Evolutionary conservation across 1,139 yeast species (phyloP).

Genomic region (Lodderomyces parapsilosis): DNA sequence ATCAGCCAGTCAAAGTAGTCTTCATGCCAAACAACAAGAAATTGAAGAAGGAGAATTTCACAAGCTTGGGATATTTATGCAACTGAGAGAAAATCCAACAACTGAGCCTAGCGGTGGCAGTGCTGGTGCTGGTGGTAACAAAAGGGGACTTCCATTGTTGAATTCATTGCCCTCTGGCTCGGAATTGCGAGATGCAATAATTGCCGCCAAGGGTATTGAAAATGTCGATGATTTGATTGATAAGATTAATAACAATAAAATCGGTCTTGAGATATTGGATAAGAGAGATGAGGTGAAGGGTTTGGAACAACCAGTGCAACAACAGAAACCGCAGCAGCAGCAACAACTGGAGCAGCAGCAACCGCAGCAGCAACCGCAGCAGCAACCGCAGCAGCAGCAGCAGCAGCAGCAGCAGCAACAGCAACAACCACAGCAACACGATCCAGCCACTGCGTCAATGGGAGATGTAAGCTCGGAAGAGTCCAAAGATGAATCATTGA

Average conservation of each 20-base stretch:
- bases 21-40: conserved; percentile 73
- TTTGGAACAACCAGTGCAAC: neutral
- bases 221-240: conserved; percentile 69
- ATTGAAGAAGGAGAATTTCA: conserved; percentile 92
- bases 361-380: neutral
- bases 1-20: conserved; percentile 62
- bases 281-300: conserved; percentile 2
- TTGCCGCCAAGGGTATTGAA: conserved; percentile 74
- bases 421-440: conserved; percentile 2
- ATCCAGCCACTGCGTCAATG: no score
- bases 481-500: conserved; percentile 18
- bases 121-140: no score
- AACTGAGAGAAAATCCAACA: conserved; percentile 42
- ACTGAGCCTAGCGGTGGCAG: no score
- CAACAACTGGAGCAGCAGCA: conserved; percentile 1
- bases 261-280: conserved; percentile 43
- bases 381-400: neutral
- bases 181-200: conserved; percentile 73
- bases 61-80: conserved; percentile 75
- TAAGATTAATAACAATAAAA: conserved; percentile 55
- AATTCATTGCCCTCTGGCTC: conserved; percentile 68
- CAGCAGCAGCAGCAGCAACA: conserved; percentile 1
- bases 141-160: conserved; percentile 29
- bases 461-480: conserved; percentile 2
- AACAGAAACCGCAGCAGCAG: neutral